Evolutionary conservation across 768 basidiomycete species (phyloP).

Genomic region (Kwoniella shandongensis): DNA sequence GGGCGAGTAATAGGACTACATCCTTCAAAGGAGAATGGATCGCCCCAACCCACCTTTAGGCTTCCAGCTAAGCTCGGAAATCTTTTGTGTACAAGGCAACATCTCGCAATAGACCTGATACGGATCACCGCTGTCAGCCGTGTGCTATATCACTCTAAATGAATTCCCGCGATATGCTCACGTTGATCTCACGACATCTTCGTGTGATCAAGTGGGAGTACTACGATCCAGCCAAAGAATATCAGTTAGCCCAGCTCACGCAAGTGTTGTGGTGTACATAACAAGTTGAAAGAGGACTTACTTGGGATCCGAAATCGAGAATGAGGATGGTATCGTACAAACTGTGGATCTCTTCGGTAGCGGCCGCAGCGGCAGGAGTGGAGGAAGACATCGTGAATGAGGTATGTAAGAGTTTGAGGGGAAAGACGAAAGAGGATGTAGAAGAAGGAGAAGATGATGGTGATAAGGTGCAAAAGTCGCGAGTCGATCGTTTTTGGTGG

Average conservation of each 20-base stretch:
- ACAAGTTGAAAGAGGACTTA: too few relatives aligned
- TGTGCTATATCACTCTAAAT: too few relatives aligned
- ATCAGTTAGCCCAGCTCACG: not conserved
- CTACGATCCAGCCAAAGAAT: slow-evolving; percentile 54
- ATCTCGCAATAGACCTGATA: slow-evolving; percentile 77
- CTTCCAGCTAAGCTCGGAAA: slow-evolving; percentile 83
- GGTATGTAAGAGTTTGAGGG: not conserved
- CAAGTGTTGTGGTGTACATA: too few relatives aligned
- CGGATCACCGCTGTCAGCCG: not conserved
- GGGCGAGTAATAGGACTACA: too few relatives aligned
- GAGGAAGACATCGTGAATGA: slow-evolving; percentile 13
- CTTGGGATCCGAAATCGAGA: slow-evolving; percentile 96
- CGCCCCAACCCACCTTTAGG: slow-evolving; percentile 78
- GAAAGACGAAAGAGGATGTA: not conserved
- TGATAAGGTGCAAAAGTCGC: too few relatives aligned
- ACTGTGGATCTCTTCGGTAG: slow-evolving; percentile 73
- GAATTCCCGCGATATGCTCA: too few relatives aligned
- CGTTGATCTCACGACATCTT: slow-evolving; percentile 93
- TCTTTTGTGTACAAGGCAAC: slow-evolving; percentile 90
- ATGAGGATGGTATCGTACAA: slow-evolving; percentile 95
- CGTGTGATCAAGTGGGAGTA: slow-evolving; percentile 97
- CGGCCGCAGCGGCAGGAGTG: slow-evolving; percentile 6
- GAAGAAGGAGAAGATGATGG: not conserved
- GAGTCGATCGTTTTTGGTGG: too few relatives aligned
- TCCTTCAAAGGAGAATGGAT: too few relatives aligned